A percentile compares a stretch with the other conserved stretches of the same genome.
Conservation (phyloP, 2,329 filamentous ascomycete genomes). For the Aureobasidium musti region DNA sequence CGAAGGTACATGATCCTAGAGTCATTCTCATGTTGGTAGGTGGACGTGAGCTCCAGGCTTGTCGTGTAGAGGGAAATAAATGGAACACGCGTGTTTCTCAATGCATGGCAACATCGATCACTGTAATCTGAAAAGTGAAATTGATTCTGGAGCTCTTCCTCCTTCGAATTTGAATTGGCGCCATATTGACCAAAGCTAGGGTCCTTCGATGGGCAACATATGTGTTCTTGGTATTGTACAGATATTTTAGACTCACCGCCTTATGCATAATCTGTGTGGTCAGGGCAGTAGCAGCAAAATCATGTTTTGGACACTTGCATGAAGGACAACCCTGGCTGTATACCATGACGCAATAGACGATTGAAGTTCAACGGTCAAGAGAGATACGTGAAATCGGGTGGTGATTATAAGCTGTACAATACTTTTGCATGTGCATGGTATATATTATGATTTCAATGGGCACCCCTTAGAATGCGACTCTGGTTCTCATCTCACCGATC, state of each 20-base stretch:
- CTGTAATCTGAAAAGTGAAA: too few relatives aligned
- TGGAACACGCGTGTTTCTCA: too few relatives aligned
- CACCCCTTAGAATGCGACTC: slow-evolving; percentile 41
- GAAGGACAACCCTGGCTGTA: background rate
- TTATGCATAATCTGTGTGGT: too few relatives aligned
- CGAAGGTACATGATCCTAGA: background rate
- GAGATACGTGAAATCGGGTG: too few relatives aligned
- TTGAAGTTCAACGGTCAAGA: background rate
- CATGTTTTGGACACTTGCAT: background rate
- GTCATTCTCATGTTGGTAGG: fast-evolving
- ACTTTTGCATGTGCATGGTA: background rate
- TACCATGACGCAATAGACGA: background rate
- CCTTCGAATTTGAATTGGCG: too few relatives aligned
- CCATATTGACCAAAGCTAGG: too few relatives aligned
- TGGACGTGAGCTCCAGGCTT: too few relatives aligned
- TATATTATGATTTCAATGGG: background rate
- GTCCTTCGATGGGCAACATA: too few relatives aligned
- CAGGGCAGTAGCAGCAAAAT: background rate
- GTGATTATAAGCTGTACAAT: background rate
- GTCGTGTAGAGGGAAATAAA: too few relatives aligned
- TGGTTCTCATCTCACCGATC: slow-evolving; percentile 56
- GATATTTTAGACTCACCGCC: too few relatives aligned
- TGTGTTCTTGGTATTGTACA: background rate
- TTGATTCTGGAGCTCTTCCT: too few relatives aligned
- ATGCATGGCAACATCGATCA: too few relatives aligned